A percentile compares a stretch with the other conserved stretches of the same genome.
Conservation (phyloP, 2,329 filamentous ascomycete species). For the Xylariaceae sp. region DNA sequence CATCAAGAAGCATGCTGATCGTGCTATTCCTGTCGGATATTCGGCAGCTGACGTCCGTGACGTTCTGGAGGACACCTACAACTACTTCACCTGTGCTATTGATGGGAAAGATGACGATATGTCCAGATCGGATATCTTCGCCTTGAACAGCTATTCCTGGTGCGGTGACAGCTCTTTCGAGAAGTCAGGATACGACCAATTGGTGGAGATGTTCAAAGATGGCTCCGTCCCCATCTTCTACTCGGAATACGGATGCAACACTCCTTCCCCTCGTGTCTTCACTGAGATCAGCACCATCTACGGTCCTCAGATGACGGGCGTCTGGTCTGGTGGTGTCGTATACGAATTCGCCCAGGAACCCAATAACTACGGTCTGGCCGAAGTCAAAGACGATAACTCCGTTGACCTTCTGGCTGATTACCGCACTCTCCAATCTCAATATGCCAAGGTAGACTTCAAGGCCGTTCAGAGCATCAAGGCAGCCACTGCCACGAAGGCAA, state of each 20-base stretch:
- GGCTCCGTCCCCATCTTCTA: slow-evolving; percentile 77
- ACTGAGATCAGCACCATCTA: slow-evolving; percentile 77
- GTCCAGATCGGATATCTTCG: slow-evolving; percentile 74
- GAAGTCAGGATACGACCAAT: slow-evolving; percentile 62
- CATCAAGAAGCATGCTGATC: slow-evolving; percentile 70
- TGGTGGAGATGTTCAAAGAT: slow-evolving; percentile 66
- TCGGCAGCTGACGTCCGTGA: slow-evolving; percentile 78
- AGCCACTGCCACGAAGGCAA: slow-evolving; percentile 52
- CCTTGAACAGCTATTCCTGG: slow-evolving; percentile 78
- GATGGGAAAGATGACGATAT: slow-evolving; percentile 57
- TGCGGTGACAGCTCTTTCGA: slow-evolving; percentile 67
- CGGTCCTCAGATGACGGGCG: slow-evolving; percentile 66
- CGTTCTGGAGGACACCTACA: slow-evolving; percentile 73
- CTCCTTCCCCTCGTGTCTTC: slow-evolving; percentile 70
- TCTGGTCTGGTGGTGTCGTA: slow-evolving; percentile 76
- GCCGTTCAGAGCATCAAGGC: slow-evolving; percentile 66
- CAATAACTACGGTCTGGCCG: slow-evolving; percentile 67
- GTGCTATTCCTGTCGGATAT: slow-evolving; percentile 76
- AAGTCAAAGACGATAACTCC: slow-evolving; percentile 59
- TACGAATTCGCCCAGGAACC: slow-evolving; percentile 79
- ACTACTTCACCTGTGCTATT: slow-evolving; percentile 71
- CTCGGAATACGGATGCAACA: slow-evolving; percentile 81
- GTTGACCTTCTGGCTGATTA: slow-evolving; percentile 66
- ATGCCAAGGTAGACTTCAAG: slow-evolving; percentile 72
- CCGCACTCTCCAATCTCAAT: slow-evolving; percentile 75